Percentiles rank a stretch among this genome's conserved stretches.
Conservation (phyloP, 2,329 filamentous ascomycete genomes). For the Beauveria bassiana region DNA sequence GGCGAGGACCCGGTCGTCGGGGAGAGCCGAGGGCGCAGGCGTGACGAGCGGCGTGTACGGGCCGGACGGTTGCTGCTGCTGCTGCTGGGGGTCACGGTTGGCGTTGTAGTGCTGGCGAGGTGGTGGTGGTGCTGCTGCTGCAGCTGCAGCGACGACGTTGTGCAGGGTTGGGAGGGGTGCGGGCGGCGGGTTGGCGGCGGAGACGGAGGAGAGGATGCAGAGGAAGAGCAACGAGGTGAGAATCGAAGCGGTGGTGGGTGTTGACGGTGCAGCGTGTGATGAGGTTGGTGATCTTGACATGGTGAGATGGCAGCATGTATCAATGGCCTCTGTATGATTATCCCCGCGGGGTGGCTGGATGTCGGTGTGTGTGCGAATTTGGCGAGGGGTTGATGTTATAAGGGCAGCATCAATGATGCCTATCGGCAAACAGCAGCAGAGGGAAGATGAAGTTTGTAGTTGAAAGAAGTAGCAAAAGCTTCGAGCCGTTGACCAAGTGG, state of each 20-base stretch:
- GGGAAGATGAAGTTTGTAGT: too few relatives aligned
- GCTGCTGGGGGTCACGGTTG: slow-evolving; percentile 3
- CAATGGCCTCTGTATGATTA: not conserved
- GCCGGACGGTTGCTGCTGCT: not conserved
- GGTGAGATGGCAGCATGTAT: not conserved
- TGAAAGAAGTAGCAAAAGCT: not conserved
- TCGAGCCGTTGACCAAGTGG: not conserved
- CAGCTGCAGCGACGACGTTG: not conserved
- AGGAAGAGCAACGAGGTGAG: not conserved
- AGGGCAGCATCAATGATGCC: not conserved
- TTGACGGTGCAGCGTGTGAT: too few relatives aligned
- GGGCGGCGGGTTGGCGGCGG: not conserved
- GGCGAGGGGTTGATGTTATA: not conserved
- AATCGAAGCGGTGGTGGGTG: not conserved
- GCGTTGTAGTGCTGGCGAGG: not conserved
- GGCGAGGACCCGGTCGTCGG: slow-evolving; percentile 22
- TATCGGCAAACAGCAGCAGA: too few relatives aligned
- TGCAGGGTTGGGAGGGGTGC: not conserved
- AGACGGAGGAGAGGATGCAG: not conserved
- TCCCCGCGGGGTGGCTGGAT: not conserved
- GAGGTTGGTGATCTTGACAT: not conserved
- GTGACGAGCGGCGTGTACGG: slow-evolving; percentile 24
- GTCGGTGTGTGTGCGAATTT: not conserved
- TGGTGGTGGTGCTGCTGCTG: not conserved
- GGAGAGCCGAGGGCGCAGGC: slow-evolving; percentile 24